phyloP scores from a whole-genome alignment of 208 protist genomes.

The Leishmania guyanensis region DNA sequence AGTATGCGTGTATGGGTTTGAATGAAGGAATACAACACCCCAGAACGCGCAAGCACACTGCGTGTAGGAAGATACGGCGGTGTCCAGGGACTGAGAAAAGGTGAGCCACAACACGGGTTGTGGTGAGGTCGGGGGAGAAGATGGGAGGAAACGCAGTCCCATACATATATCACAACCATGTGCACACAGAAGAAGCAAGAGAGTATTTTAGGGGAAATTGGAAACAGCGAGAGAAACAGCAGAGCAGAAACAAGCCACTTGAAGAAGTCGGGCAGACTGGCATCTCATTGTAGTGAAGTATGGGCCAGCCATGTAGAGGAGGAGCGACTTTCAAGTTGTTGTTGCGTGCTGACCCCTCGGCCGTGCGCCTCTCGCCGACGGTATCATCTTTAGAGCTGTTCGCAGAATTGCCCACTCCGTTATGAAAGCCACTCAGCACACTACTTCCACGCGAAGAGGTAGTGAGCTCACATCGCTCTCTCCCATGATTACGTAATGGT shows the following conservation, averaged over 20 bases:
- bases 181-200: not conserved
- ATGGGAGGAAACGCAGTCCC: not conserved
- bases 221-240: conserved; percentile 9
- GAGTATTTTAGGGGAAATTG: not conserved
- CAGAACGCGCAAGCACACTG: not conserved
- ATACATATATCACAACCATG: not conserved
- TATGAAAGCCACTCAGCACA: not conserved
- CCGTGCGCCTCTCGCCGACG: not conserved
- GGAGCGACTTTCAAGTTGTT: not conserved
- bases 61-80: not conserved
- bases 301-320: not conserved
- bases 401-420: not conserved
- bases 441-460: not conserved
- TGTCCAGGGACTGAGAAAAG: not conserved
- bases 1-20: not conserved
- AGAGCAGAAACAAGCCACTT: not conserved
- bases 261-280: not conserved
- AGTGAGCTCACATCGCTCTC: not conserved
- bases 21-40: not conserved
- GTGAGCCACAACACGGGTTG: not conserved
- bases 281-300: not conserved
- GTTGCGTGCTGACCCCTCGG: not conserved
- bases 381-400: not conserved
- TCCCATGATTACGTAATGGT: not conserved
- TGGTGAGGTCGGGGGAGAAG: not conserved